phyloP scores from a whole-genome alignment of 208 protist species.

The Trypanosoma melophagium region DNA sequence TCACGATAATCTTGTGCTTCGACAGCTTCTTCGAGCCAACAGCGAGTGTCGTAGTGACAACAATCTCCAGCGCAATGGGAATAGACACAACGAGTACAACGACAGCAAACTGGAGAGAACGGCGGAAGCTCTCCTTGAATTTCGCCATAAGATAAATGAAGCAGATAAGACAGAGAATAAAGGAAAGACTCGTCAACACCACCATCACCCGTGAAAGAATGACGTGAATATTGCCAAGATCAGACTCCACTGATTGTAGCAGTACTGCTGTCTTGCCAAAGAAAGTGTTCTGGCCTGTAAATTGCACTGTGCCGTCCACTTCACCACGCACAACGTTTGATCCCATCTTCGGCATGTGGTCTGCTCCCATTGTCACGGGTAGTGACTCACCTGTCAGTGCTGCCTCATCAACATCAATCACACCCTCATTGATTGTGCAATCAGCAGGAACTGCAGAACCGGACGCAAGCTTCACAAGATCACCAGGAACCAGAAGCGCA shows the following conservation, averaged over 20 bases:
- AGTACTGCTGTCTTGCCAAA: slow-evolving; percentile 93
- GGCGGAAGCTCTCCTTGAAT: slow-evolving; percentile 59
- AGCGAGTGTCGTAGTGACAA: slow-evolving; percentile 86
- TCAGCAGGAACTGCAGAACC: slow-evolving; percentile 94
- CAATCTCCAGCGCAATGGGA: slow-evolving; percentile 83
- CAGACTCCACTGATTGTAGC: slow-evolving; percentile 76
- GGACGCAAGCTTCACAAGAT: slow-evolving; percentile 88
- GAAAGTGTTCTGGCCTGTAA: slow-evolving; percentile 91
- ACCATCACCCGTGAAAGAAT: slow-evolving; percentile 74
- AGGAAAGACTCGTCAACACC: slow-evolving; percentile 54
- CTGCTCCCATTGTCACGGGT: slow-evolving; percentile 86
- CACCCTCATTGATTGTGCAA: slow-evolving; percentile 81
- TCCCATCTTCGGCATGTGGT: slow-evolving; percentile 91
- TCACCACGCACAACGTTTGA: slow-evolving; percentile 83
- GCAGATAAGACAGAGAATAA: slow-evolving; percentile 69
- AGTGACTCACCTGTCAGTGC: slow-evolving; percentile 95
- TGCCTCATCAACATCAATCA: slow-evolving; percentile 93
- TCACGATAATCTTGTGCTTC: slow-evolving; percentile 93
- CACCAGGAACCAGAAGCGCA: slow-evolving; percentile 89
- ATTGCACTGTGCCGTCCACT: slow-evolving; percentile 74
- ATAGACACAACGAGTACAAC: slow-evolving; percentile 93
- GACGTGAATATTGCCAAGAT: slow-evolving; percentile 65
- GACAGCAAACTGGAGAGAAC: slow-evolving; percentile 73
- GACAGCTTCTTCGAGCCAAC: slow-evolving; percentile 91
- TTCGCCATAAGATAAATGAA: slow-evolving; percentile 76